Conservation (phyloP, 2,329 filamentous ascomycete species). For the Aspergillus pseudoglaucus region DNA sequence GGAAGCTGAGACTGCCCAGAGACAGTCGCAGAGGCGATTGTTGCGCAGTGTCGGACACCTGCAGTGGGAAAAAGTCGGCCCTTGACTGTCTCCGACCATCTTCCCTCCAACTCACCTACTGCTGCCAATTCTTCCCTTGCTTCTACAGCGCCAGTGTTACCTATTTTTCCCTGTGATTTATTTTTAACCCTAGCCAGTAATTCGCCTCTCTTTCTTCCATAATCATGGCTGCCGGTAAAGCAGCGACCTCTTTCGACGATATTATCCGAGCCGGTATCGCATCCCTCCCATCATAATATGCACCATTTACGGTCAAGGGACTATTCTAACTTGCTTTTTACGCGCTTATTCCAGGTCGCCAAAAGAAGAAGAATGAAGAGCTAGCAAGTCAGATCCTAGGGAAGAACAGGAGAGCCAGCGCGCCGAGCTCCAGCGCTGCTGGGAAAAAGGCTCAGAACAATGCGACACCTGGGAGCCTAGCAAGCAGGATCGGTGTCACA, state of each 20-base stretch:
- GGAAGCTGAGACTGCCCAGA: too few relatives aligned
- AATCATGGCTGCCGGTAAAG: conserved; percentile 32
- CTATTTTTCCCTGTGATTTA: background rate
- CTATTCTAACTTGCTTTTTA: conserved; percentile 1
- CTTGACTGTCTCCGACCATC: background rate
- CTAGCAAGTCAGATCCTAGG: conserved; percentile 56
- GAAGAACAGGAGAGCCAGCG: conserved; percentile 45
- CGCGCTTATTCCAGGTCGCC: conserved; percentile 36
- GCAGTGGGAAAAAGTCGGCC: conserved; percentile 1
- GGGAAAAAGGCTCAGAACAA: conserved; percentile 34
- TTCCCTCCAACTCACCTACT: background rate
- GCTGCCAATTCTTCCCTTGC: background rate
- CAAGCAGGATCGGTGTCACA: conserved; percentile 54
- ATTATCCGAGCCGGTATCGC: conserved; percentile 46
- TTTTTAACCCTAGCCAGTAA: background rate
- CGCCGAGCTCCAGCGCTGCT: conserved; percentile 35
- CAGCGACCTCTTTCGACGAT: conserved; percentile 42
- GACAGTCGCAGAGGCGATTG: background rate
- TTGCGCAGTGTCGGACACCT: conserved; percentile 8
- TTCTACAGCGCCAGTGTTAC: background rate
- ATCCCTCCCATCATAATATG: conserved; percentile 2
- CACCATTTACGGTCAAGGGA: conserved; percentile 1
- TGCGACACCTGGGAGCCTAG: conserved; percentile 44
- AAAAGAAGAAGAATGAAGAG: conserved; percentile 50
- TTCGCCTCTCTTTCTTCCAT: conserved; percentile 1